Percentiles rank a stretch among this genome's conserved stretches.
Conservation (phyloP, 805 yeast species). For the Cyberlindnera petersonii region DNA sequence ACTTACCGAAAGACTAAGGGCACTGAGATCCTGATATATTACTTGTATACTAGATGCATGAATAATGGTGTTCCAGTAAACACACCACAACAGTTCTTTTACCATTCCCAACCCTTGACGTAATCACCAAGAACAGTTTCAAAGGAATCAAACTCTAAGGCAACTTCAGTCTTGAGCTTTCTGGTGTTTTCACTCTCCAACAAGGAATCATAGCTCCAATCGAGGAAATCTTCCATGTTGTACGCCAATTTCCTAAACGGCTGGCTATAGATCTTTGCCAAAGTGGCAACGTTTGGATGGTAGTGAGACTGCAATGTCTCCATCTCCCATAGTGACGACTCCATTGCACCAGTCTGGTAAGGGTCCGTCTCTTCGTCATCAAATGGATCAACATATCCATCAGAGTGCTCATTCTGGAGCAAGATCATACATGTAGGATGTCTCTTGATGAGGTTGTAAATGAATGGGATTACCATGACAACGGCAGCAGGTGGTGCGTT, state of each 20-base stretch:
- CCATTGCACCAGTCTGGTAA: slow-evolving; percentile 69
- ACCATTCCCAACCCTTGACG: slow-evolving; percentile 27
- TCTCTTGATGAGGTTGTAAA: slow-evolving; percentile 81
- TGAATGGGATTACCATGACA: slow-evolving; percentile 83
- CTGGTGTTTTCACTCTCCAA: slow-evolving; percentile 61
- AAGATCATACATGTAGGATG: slow-evolving; percentile 94
- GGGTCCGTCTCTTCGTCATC: slow-evolving; percentile 67
- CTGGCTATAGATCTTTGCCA: slow-evolving; percentile 83
- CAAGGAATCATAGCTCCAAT: slow-evolving; percentile 75
- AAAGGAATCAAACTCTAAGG: slow-evolving; percentile 63
- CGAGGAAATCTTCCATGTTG: slow-evolving; percentile 90
- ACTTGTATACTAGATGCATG: not conserved
- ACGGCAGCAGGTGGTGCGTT: slow-evolving; percentile 85
- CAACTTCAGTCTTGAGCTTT: slow-evolving; percentile 65
- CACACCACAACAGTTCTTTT: not conserved
- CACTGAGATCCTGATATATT: slow-evolving; percentile 53
- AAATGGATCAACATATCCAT: slow-evolving; percentile 59
- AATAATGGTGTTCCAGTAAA: not conserved
- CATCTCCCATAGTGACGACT: slow-evolving; percentile 90
- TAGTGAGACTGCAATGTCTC: slow-evolving; percentile 77
- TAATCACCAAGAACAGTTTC: slow-evolving; percentile 27
- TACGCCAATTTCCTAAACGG: slow-evolving; percentile 86
- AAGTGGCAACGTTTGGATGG: slow-evolving; percentile 92
- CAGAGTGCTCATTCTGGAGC: slow-evolving; percentile 48
- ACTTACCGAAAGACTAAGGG: slow-evolving; percentile 83